Evolutionary conservation across 139 green algal genomes (phyloP).

Genomic region (Zygnema cylindricum): DNA sequence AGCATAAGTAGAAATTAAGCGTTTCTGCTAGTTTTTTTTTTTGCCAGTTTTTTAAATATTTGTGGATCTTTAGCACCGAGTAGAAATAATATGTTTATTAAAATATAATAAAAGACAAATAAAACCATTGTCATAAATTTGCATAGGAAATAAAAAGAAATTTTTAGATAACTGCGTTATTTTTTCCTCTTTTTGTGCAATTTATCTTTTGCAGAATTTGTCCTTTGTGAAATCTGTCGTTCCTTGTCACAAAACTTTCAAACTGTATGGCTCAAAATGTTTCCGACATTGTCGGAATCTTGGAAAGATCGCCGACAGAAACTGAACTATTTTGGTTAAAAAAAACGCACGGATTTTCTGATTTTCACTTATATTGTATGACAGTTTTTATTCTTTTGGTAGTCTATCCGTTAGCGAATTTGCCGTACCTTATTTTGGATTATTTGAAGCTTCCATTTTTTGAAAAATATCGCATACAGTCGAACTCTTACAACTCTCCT

Average conservation of each 20-base stretch:
- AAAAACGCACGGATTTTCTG: conserved; percentile 20
- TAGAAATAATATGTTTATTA: too few relatives aligned
- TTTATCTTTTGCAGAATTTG: too few relatives aligned
- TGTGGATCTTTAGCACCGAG: too few relatives aligned
- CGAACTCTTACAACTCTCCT: neutral
- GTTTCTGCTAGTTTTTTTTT: too few relatives aligned
- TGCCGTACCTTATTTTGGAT: conserved; percentile 55
- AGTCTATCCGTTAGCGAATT: conserved; percentile 34
- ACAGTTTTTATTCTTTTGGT: conserved; percentile 49
- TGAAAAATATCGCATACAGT: conserved; percentile 49
- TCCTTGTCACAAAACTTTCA: neutral
- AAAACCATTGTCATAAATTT: too few relatives aligned
- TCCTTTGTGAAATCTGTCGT: too few relatives aligned
- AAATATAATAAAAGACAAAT: too few relatives aligned
- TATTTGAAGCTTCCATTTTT: conserved; percentile 40
- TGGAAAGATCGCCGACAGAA: conserved; percentile 8
- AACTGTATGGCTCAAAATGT: neutral
- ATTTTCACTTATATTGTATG: conserved; percentile 57
- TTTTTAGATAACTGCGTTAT: too few relatives aligned
- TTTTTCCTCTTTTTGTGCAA: too few relatives aligned
- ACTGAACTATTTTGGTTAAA: conserved; percentile 25
- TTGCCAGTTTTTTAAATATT: too few relatives aligned
- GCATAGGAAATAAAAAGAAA: too few relatives aligned
- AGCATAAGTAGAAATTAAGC: too few relatives aligned
- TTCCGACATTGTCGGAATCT: neutral